Base-by-base conservation (phyloP, 1,139 yeast species). In the Debaryomyces robertsiae region DNA sequence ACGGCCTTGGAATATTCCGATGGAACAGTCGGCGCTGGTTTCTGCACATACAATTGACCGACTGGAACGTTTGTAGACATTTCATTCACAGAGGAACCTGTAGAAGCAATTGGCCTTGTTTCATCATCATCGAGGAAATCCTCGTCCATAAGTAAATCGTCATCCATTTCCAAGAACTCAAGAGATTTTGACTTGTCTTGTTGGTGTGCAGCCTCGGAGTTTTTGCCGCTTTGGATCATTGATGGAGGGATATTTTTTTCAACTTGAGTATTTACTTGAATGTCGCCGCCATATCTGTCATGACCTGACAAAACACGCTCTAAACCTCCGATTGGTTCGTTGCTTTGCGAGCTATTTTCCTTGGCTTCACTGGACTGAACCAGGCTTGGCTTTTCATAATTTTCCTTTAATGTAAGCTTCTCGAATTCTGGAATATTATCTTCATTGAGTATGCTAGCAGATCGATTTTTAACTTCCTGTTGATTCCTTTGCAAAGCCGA, bases 81-180 rank as follows among this genome's bases (percentile, higher is more conserved):
- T 5, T 25, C 6, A 25, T 25, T 17, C 36, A 39, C 34, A 27
- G 27, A 11, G 32, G 24, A 32, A 32, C 13, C 13, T 27, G 9
- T 15, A 27, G 13, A 15, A 13, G 27, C 28, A 2, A 33, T 18
- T 18, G 47, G 40, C 54, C 61, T 47, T 9, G 55, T 37, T 29
- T 54, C 64, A 33, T 57, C 65, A 6, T 56, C 38, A 4, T 40
- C 41, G 25, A 44, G 39, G 25, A 45, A 32, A 17, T 43, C 46
- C 13, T 68, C 75, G 32, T 72, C 75, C 32, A 67, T 65, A n/a
- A 72, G 59, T 5, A 70, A 48, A 28, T 72, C 77, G 39, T 75
- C 80, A 42, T 78, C 83, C 36, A 68, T 61, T n/a, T 69, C 76
- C 49, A 72, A 51, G 44, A 74, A 68, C 9, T 71, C 67, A 32